Conservation (phyloP, 306 rosid genomes). For the Citrullus amarus region DNA sequence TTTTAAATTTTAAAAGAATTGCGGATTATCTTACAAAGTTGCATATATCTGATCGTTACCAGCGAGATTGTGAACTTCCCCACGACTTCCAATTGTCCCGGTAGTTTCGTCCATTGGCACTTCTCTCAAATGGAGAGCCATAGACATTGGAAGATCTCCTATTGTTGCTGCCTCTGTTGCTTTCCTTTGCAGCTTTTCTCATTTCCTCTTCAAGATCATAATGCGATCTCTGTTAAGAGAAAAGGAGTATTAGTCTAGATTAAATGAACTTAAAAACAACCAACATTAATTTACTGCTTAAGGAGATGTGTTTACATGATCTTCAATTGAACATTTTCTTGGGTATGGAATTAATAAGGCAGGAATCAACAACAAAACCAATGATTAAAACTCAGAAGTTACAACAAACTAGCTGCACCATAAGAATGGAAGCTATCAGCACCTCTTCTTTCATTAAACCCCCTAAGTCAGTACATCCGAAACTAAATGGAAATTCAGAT, state of each 20-base stretch:
- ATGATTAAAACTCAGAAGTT: background rate
- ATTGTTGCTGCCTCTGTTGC: slow-evolving; percentile 32
- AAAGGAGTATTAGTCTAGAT: slow-evolving; percentile 4
- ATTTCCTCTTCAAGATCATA: slow-evolving; percentile 77
- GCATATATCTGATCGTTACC: slow-evolving; percentile 12
- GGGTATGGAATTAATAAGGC: background rate
- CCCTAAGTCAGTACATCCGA: background rate
- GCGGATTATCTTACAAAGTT: background rate
- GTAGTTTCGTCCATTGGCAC: slow-evolving; percentile 14
- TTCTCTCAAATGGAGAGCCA: slow-evolving; percentile 36
- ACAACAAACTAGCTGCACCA: background rate
- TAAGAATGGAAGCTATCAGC: background rate
- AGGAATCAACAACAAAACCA: background rate
- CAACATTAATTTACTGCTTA: background rate
- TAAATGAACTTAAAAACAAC: background rate
- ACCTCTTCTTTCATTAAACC: background rate
- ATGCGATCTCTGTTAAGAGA: slow-evolving; percentile 49
- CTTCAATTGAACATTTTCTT: background rate
- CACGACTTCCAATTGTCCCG: slow-evolving; percentile 30
- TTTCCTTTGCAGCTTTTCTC: slow-evolving; percentile 41
- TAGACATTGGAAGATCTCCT: slow-evolving; percentile 41
- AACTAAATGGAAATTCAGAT: background rate
- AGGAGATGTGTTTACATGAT: background rate
- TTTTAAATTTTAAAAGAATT: background rate
- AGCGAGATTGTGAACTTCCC: slow-evolving; percentile 23